Conservation (phyloP, 106 monocot species). For the Acanthochlamys bracteata region DNA sequence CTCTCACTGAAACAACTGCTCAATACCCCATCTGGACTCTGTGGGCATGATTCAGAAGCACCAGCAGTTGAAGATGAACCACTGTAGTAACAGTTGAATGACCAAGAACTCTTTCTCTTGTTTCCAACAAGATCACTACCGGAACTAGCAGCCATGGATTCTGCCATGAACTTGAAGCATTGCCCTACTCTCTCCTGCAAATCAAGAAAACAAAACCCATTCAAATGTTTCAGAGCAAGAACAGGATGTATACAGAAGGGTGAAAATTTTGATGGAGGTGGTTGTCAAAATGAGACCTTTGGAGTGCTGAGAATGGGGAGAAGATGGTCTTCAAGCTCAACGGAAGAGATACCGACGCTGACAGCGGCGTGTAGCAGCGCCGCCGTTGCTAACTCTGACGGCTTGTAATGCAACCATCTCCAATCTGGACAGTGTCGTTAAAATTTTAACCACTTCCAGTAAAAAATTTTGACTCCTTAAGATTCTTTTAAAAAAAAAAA, state of each 20-base stretch:
- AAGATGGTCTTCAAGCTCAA: conserved; percentile 6
- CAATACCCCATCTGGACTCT: conserved; percentile 48
- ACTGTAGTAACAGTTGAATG: background rate
- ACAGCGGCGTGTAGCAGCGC: conserved; percentile 41
- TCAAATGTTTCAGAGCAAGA: background rate
- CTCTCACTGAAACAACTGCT: conserved; percentile 52
- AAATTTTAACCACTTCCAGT: background rate
- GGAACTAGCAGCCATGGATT: background rate
- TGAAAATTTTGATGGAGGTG: background rate
- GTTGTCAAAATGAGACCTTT: conserved; percentile 28
- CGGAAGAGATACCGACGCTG: background rate
- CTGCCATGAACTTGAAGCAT: conserved; percentile 34
- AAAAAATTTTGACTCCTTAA: background rate
- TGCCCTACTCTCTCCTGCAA: conserved; percentile 34
- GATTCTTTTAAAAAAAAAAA: background rate
- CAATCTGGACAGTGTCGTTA: conserved; percentile 26
- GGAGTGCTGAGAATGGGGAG: conserved; percentile 29
- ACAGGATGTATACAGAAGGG: background rate
- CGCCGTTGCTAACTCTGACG: conserved; percentile 66
- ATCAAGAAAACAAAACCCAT: background rate
- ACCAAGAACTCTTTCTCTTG: conserved; percentile 27
- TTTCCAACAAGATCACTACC: background rate
- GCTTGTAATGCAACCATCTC: conserved; percentile 53
- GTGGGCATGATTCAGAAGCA: conserved; percentile 13
- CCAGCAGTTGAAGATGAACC: background rate